phyloP scores from a whole-genome alignment of 768 basidiomycete genomes.

The Amanita muscaria region DNA sequence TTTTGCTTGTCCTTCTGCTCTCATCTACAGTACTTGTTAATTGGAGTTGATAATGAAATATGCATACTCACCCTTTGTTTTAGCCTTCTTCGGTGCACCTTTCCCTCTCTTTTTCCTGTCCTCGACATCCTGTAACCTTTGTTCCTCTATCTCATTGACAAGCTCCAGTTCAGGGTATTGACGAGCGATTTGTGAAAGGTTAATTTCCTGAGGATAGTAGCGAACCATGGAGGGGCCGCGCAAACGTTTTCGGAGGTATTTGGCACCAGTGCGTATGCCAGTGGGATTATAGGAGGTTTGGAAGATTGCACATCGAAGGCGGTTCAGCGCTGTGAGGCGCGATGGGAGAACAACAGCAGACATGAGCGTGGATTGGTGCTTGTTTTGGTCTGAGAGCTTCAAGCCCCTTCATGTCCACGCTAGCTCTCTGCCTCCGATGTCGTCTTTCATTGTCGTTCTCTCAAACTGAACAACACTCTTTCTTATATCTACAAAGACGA shows the following conservation, averaged over 20 bases:
- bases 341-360: conserved; percentile 34
- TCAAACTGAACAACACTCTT: not conserved
- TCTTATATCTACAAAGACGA: not conserved
- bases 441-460: not conserved
- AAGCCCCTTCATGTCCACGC: no score
- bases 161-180: conserved; percentile 51
- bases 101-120: conserved; percentile 69
- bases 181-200: conserved; percentile 42
- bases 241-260: conserved; percentile 77
- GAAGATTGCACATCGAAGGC: conserved; percentile 67
- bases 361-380: no score
- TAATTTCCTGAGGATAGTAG: conserved; percentile 68
- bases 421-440: conserved; percentile 7
- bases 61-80: conserved; percentile 45
- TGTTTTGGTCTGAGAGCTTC: no score
- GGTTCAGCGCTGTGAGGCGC: conserved; percentile 51
- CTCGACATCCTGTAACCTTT: conserved; percentile 60
- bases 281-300: conserved; percentile 85
- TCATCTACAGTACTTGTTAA: conserved; percentile 1
- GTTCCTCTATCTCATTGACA: conserved; percentile 57
- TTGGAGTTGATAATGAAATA: not conserved
- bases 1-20: conserved; percentile 8
- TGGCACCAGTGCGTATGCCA: conserved; percentile 76
- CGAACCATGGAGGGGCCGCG: conserved; percentile 79
- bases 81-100: conserved; percentile 77